Conservation (phyloP, 2,329 filamentous ascomycete species). For the Didymella lethalis region DNA sequence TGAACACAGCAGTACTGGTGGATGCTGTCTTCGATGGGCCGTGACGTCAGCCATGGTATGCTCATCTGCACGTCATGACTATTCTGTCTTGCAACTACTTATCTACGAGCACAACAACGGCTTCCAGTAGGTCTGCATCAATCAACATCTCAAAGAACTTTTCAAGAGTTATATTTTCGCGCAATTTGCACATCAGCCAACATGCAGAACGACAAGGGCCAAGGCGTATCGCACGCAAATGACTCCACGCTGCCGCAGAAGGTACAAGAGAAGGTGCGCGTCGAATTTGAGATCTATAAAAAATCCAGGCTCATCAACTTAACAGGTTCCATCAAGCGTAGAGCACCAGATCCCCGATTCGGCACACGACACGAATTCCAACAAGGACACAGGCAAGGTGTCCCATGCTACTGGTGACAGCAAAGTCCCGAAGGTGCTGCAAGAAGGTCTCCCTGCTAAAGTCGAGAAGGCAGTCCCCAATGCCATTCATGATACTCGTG, state of each 20-base stretch:
- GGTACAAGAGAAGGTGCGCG: conserved; percentile 14
- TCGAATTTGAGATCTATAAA: too few relatives aligned
- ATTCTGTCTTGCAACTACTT: background rate
- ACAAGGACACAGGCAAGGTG: conserved; percentile 19
- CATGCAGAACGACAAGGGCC: conserved; percentile 18
- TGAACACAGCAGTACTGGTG: too few relatives aligned
- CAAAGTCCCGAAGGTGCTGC: conserved; percentile 12
- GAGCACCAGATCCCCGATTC: conserved; percentile 17
- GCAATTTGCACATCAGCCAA: background rate
- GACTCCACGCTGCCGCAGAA: conserved; percentile 17
- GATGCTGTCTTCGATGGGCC: too few relatives aligned
- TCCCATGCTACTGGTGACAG: conserved; percentile 17
- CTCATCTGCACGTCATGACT: conserved; percentile 1
- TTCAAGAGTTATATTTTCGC: too few relatives aligned
- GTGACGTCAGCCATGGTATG: background rate
- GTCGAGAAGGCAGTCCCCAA: conserved; percentile 11
- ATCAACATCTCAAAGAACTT: background rate
- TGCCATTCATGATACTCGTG: background rate
- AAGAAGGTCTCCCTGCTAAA: conserved; percentile 13
- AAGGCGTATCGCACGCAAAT: conserved; percentile 16
- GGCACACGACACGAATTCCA: conserved; percentile 16
- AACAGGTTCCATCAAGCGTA: conserved; percentile 9
- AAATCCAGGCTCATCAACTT: background rate
- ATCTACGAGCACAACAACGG: background rate
- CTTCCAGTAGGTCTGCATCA: background rate